phyloP scores from a whole-genome alignment of 2,329 filamentous ascomycete species.

The Juglanconis sp. region DNA sequence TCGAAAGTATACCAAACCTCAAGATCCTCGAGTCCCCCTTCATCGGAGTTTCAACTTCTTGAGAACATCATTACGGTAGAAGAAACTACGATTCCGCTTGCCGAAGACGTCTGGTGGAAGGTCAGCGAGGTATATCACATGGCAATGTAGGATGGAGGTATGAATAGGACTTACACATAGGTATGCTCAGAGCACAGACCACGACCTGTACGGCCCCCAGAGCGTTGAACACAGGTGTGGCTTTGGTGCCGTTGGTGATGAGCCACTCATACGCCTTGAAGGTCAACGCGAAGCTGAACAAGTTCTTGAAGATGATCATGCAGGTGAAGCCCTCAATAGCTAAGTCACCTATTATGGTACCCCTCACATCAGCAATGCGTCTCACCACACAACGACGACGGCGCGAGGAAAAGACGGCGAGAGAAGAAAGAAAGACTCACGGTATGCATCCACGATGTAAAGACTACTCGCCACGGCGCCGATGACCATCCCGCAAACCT shows the following conservation, averaged over 20 bases:
- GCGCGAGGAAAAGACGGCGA: neutral
- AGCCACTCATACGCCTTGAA: slow-evolving; percentile 86
- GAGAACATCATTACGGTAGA: slow-evolving; percentile 71
- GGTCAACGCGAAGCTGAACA: slow-evolving; percentile 84
- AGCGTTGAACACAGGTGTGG: slow-evolving; percentile 57
- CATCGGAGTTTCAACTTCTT: slow-evolving; percentile 38
- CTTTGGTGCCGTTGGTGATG: slow-evolving; percentile 57
- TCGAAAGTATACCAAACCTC: neutral
- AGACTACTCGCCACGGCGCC: slow-evolving; percentile 81
- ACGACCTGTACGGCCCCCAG: slow-evolving; percentile 75
- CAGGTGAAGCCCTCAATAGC: slow-evolving; percentile 87
- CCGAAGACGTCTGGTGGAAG: slow-evolving; percentile 65
- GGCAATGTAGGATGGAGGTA: neutral
- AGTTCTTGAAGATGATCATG: slow-evolving; percentile 89
- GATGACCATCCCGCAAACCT: slow-evolving; percentile 88
- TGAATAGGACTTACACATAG: slow-evolving; percentile 64
- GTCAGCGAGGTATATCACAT: neutral
- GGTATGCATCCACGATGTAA: slow-evolving; percentile 91
- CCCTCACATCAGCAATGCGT: slow-evolving; percentile 14
- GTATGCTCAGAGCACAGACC: slow-evolving; percentile 71
- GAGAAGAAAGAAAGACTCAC: slow-evolving; percentile 44
- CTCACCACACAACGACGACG: neutral
- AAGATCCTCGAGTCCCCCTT: neutral
- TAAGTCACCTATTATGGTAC: slow-evolving; percentile 61
- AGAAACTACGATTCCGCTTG: slow-evolving; percentile 73